A percentile compares a stretch with the other conserved stretches of the same genome.
phyloP scores from a whole-genome alignment of 225 moss, liverwort and hornwort species.

The Asterella californica region DNA sequence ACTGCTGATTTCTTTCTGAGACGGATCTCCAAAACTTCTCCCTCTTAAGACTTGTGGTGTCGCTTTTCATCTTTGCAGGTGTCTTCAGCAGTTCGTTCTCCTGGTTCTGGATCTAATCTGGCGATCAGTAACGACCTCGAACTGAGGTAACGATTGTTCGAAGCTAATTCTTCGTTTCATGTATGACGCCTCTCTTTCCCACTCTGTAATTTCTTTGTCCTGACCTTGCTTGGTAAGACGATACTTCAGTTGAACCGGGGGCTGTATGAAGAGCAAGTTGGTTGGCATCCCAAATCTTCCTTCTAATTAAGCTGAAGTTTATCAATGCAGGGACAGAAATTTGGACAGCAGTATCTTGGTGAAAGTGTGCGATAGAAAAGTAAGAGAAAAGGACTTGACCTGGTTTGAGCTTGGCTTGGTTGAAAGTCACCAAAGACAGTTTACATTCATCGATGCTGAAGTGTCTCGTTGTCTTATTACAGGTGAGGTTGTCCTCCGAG shows the following conservation, averaged over 20 bases:
- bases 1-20: neutral
- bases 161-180: neutral
- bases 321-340: slow-evolving; percentile 62
- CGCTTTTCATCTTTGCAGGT: slow-evolving; percentile 18
- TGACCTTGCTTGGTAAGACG: neutral
- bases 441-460: neutral
- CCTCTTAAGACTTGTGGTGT: neutral
- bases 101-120: slow-evolving; percentile 13
- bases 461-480: slow-evolving; percentile 6
- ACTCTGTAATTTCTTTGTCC: neutral
- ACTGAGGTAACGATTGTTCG: slow-evolving; percentile 7
- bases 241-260: neutral
- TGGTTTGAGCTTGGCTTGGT: neutral
- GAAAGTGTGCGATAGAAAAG: slow-evolving; percentile 85
- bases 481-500: slow-evolving; percentile 84
- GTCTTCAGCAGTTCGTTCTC: slow-evolving; percentile 31
- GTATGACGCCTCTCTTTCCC: neutral
- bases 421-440: neutral
- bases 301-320: neutral
- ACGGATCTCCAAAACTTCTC: neutral
- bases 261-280: neutral
- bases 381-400: slow-evolving; percentile 27
- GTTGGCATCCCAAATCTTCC: neutral
- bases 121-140: slow-evolving; percentile 12
- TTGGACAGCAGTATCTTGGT: slow-evolving; percentile 62